Evolutionary conservation across 2,329 filamentous ascomycete genomes (phyloP).

Genomic region (Ophiostoma populinum): DNA sequence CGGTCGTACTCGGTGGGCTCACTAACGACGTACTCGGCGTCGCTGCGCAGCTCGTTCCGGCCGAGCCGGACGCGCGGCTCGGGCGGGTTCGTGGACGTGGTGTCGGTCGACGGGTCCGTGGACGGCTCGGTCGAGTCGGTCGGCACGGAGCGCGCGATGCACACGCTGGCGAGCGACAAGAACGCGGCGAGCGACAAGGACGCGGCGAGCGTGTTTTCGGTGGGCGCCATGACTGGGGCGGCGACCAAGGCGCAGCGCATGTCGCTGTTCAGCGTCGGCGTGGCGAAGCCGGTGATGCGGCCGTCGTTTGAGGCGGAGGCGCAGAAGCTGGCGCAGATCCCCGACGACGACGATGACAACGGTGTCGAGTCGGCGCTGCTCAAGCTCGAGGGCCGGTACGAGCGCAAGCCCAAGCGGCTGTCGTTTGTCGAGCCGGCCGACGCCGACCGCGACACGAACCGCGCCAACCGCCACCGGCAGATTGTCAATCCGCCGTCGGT

Average conservation of each 20-base stretch:
- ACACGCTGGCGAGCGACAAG: constrained; percentile 6
- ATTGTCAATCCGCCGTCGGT: constrained; percentile 18
- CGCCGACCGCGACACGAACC: neutral
- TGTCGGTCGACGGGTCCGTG: constrained; percentile 20
- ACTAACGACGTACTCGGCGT: constrained; percentile 42
- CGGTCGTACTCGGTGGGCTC: constrained; percentile 42
- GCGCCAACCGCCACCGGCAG: constrained; percentile 21
- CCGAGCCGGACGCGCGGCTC: constrained; percentile 24
- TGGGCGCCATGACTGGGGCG: constrained; percentile 41
- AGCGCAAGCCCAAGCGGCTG: constrained; percentile 30
- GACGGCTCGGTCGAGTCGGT: constrained; percentile 25
- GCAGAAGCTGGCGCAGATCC: constrained; percentile 70
- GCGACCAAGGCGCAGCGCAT: constrained; percentile 26
- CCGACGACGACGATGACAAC: constrained; percentile 70
- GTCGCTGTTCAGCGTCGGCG: constrained; percentile 43
- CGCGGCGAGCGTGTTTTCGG: constrained; percentile 30
- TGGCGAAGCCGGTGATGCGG: constrained; percentile 44
- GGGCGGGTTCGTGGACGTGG: constrained; percentile 25
- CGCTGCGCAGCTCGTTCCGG: constrained; percentile 39
- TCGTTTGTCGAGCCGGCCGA: constrained; percentile 16
- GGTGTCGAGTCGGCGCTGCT: constrained; percentile 83
- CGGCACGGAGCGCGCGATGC: constrained; percentile 22
- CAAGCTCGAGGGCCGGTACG: constrained; percentile 80
- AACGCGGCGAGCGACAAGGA: constrained; percentile 20
- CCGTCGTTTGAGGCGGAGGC: constrained; percentile 81